Base-by-base conservation (phyloP, 1,284 basidiomycete species). In the Pascua guehoae region DNA sequence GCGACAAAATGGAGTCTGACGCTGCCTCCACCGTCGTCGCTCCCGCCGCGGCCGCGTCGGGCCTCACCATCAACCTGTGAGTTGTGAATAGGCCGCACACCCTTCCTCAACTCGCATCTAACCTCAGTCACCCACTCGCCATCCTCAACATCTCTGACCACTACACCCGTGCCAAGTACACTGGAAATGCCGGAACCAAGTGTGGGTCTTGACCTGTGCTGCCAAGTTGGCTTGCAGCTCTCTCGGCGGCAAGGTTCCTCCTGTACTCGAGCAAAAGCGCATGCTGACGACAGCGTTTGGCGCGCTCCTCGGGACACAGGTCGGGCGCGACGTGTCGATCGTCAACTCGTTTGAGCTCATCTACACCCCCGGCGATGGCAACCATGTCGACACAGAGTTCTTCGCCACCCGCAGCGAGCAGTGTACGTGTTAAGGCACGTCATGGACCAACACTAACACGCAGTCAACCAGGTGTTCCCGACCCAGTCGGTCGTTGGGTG, bases 381-480 rank as follows among this genome's bases (percentile, higher is more conserved):
- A 66, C 52, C 56, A 65, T 24, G 64, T 94, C 7, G 88, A 97
- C 76, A 84, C 87, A 64, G 87, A 81, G 7, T 97, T 95, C 74
- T 79, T 97, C 15, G 82, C 85, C 10, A 86, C 86, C 46, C 82
- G 96, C 63, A 84, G 86, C 64, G 91, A 94, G 60, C 93, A 96
- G 78, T 98, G 94, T 95, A 63, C 62, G 88, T 71, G n/a, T 38
- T 16, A 12, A 5, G 12, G 14, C 8, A 10, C 7, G n/a, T n/a
- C n/a, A n/a, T 37, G 7, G 24, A 14, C 14, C n/a, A 18, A 8
- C 8, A 43, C 56, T 61, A 36, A 60, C n/a, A 15, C 36, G 45
- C 70, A 97, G 94, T 95, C 82, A 95, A 95, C 73, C 92, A 97
- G 77, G 93, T 97, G 14, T 98, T 98, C 74, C 96, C 95, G 4